Evolutionary conservation across 208 protist genomes (phyloP), one percentile per base, ranked within the genome.

Genomic region (Leishmania major): DNA sequence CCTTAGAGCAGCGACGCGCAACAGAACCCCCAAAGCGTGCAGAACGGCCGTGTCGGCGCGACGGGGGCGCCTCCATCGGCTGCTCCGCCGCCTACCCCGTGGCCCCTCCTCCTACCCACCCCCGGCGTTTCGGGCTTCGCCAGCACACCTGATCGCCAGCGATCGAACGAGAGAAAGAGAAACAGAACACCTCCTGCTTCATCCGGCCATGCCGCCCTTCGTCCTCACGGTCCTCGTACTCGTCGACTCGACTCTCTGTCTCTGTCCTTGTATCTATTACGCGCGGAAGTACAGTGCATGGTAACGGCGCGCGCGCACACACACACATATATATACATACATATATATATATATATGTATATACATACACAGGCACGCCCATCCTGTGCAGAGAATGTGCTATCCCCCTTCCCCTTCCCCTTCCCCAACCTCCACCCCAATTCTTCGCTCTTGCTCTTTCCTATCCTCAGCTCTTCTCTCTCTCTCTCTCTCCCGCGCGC

Each of bases 391-490:
- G 51, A 55, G 51, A 55, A 19, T 55, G 8, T 73, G 17, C 40
- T 19, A 40, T 1, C 25, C 55, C 31, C 19, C 49, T 35, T 59
- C 62, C 15, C 10, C n/a, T 17, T n/a, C n/a, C n/a, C n/a, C n/a
- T n/a, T 3, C 28, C 35, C 13, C 66, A 35, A 0, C 66, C 57
- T 25, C 57, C 1, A 1, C 57, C 57, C 37, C 66, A 6, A 70
- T 60, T 3, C 57, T 25, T 79, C 47, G 19, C 40, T 55, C 67
- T 55, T 8, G 45, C 45, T 13, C 35, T 82, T 25, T 60, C 22
- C 25, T 75, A 31, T 13, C 60, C 71, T 78, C 67, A 51, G 55
- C 60, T 35, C 62, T 37, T 59, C n/a, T 45, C 37, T 78, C 40
- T 77, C 37, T 37, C 37, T 37, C 37, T 0, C n/a, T 55, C 53